A percentile compares a stretch with the other conserved stretches of the same genome.
Evolutionary conservation across 352 stramenopile species (phyloP).

Genomic region (Globisporangium heterothallicum): DNA sequence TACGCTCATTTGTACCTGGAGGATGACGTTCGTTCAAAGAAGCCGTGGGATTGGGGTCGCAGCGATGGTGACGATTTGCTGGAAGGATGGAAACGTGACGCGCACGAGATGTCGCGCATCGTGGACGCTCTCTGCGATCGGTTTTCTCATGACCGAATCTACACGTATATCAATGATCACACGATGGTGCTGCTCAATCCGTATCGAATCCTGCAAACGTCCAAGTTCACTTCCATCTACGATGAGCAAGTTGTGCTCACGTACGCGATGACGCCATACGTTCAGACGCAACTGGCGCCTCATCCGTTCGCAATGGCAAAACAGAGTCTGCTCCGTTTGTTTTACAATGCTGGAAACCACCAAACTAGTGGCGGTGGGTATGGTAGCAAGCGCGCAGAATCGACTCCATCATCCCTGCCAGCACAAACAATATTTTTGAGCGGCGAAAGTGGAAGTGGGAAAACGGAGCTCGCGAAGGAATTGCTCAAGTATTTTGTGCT

Average conservation of each 20-base stretch:
- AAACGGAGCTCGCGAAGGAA: conserved; percentile 75
- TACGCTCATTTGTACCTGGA: conserved; percentile 70
- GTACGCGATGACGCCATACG: conserved; percentile 45
- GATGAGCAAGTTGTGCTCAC: conserved; percentile 70
- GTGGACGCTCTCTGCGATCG: conserved; percentile 21
- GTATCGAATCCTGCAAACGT: conserved; percentile 66
- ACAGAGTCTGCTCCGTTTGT: conserved; percentile 41
- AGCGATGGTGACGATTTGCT: conserved; percentile 36
- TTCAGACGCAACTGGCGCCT: conserved; percentile 32
- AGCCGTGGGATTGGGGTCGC: conserved; percentile 55
- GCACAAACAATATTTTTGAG: conserved; percentile 40
- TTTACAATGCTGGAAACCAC: conserved; percentile 19
- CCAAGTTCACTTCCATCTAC: conserved; percentile 78
- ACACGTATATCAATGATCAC: conserved; percentile 57
- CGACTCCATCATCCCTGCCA: conserved; percentile 1
- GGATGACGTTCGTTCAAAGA: conserved; percentile 47
- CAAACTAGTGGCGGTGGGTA: too few species aligned
- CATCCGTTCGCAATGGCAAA: conserved; percentile 78
- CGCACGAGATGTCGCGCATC: background rate
- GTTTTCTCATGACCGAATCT: conserved; percentile 50
- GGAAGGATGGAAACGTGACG: conserved; percentile 3
- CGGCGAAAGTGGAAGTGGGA: conserved; percentile 69
- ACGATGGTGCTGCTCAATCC: conserved; percentile 69
- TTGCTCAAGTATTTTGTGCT: conserved; percentile 74
- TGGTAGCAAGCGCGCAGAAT: conserved; percentile 1